Conservation (phyloP, 176 grass and related monocot species). For the Neostapfia colusana region DNA sequence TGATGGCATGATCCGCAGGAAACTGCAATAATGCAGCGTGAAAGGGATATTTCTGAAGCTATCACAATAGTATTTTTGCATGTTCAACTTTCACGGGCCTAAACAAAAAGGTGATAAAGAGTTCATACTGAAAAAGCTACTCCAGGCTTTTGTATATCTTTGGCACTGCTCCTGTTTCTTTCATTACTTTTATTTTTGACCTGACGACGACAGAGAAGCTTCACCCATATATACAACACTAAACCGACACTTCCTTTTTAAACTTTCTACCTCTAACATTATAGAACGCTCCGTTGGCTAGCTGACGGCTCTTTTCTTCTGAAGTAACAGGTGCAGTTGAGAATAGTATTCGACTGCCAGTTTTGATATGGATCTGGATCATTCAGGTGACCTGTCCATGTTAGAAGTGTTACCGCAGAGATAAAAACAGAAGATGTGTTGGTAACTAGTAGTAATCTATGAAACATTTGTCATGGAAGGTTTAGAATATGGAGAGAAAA, state of each 20-base stretch:
- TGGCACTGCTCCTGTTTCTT: not conserved
- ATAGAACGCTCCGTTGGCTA: conserved; percentile 9
- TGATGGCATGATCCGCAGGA: conserved; percentile 17
- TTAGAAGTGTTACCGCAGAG: no score
- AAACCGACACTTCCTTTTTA: conserved; percentile 10
- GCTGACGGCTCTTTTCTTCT: conserved; percentile 20
- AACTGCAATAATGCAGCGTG: conserved; percentile 33
- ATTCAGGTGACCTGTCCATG: not conserved
- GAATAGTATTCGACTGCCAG: not conserved
- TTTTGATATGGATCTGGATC: conserved; percentile 21
- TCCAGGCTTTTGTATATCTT: not conserved
- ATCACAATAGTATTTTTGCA: no score
- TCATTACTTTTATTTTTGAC: conserved; percentile 24
- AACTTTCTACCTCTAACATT: conserved; percentile 18
- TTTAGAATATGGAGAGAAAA: not conserved
- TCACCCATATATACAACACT: not conserved
- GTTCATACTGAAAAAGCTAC: no score
- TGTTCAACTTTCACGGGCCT: no score
- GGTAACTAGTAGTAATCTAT: no score
- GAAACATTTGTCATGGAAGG: not conserved
- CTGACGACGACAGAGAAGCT: not conserved
- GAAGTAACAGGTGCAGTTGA: conserved; percentile 7
- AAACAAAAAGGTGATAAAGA: no score
- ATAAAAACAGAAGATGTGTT: not conserved
- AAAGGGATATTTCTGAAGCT: not conserved